Conservation (phyloP, 768 basidiomycete genomes). For the Tricholoma furcatifolium region DNA sequence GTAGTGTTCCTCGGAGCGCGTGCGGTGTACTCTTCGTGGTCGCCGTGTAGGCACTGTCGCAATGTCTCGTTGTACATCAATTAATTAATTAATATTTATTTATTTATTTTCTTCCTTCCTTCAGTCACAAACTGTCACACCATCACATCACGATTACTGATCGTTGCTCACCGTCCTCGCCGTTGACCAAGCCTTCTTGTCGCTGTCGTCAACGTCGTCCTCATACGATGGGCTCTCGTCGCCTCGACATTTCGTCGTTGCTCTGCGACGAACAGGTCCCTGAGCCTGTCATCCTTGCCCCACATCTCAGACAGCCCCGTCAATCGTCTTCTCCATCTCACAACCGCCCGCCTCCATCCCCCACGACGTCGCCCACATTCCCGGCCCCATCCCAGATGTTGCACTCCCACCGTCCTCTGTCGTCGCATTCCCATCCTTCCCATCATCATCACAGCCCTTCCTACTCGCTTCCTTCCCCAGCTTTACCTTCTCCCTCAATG, state of each 20-base stretch:
- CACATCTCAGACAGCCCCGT: conserved; percentile 19
- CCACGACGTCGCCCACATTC: conserved; percentile 14
- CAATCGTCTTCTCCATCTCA: conserved; percentile 18
- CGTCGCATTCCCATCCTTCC: conserved; percentile 8
- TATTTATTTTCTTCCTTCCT: not conserved
- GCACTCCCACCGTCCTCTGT: conserved; percentile 15
- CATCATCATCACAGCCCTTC: conserved; percentile 14
- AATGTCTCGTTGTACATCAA: conserved; percentile 88
- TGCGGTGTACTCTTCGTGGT: conserved; percentile 62
- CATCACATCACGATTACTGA: conserved; percentile 6
- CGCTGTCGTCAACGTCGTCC: conserved; percentile 4
- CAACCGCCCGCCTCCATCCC: conserved; percentile 11
- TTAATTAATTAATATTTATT: conserved; percentile 1
- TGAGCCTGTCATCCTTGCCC: conserved; percentile 23
- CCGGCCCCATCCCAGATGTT: conserved; percentile 12
- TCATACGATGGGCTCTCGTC: conserved; percentile 58
- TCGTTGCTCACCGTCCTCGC: conserved; percentile 8
- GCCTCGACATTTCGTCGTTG: conserved; percentile 76
- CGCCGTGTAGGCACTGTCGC: conserved; percentile 69
- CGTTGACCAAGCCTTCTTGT: conserved; percentile 7
- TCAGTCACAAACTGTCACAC: conserved; percentile 13
- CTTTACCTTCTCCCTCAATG: conserved; percentile 18
- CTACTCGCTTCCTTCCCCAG: conserved; percentile 15
- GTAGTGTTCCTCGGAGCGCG: conserved; percentile 13
- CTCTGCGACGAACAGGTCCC: conserved; percentile 53